These are phyloP conservation scores for Xylariaceae sp. DNA, from an alignment of 2,329 filamentous ascomycete genomes.

Conservation along the genomic window DNA sequence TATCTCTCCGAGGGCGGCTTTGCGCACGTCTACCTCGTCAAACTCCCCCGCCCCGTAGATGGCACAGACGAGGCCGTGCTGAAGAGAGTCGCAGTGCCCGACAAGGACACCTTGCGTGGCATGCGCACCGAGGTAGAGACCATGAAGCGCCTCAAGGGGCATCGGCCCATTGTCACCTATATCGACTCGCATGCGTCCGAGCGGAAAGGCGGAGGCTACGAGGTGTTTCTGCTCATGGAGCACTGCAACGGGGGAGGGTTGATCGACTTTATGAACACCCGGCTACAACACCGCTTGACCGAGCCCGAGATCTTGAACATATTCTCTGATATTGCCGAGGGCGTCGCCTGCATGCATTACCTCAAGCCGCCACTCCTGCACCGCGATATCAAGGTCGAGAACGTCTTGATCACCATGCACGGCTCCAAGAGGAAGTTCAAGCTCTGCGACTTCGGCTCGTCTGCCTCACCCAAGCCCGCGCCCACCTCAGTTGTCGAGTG, in stretches of 20 bases:
- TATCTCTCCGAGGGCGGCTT: slow-evolving; percentile 98
- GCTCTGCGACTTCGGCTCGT: slow-evolving; percentile 95
- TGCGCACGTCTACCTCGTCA: slow-evolving; percentile 96
- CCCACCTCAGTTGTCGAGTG: slow-evolving; percentile 86
- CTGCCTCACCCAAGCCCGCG: slow-evolving; percentile 78
- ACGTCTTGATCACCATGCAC: slow-evolving; percentile 79
- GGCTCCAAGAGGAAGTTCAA: slow-evolving; percentile 78
- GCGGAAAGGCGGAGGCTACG: slow-evolving; percentile 87
- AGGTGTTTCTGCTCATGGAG: slow-evolving; percentile 98
- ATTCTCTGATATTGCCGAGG: slow-evolving; percentile 92
- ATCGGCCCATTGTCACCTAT: slow-evolving; percentile 94
- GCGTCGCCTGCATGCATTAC: slow-evolving; percentile 98
- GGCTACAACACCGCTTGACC: slow-evolving; percentile 90
- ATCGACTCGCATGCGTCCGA: slow-evolving; percentile 98
- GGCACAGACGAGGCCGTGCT: slow-evolving; percentile 80
- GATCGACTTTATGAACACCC: slow-evolving; percentile 99
- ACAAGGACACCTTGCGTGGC: slow-evolving; percentile 88
- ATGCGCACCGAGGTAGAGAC: slow-evolving; percentile 99
- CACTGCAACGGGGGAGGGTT: slow-evolving; percentile 91
- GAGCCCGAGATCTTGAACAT: slow-evolving; percentile 98
- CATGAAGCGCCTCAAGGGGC: slow-evolving; percentile 98
- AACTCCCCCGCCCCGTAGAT: slow-evolving; percentile 72
- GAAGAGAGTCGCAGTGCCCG: slow-evolving; percentile 93
- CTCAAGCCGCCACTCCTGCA: slow-evolving; percentile 90
- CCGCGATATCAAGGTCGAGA: slow-evolving; percentile 95